Percentiles rank a stretch among this genome's conserved stretches.
Conservation (phyloP, 2,329 filamentous ascomycete species). For the Plenodomus biglobosus region DNA sequence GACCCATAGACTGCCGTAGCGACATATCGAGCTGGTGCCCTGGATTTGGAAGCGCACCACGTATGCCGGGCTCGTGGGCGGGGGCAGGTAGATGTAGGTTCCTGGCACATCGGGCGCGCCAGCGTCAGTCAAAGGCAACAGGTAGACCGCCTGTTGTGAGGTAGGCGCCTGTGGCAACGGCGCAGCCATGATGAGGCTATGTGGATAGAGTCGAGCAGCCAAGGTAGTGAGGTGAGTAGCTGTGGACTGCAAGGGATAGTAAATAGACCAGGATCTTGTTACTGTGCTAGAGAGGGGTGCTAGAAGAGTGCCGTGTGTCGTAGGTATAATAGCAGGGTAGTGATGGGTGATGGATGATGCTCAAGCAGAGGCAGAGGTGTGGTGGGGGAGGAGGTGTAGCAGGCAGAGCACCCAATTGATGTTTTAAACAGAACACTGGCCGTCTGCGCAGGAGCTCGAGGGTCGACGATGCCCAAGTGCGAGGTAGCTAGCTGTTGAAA, state of each 20-base stretch:
- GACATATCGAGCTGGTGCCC: conserved; percentile 92
- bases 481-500: conserved; percentile 17
- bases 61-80: conserved; percentile 72
- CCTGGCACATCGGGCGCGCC: conserved; percentile 87
- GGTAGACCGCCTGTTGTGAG: conserved; percentile 62
- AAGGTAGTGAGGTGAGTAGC: conserved; percentile 5
- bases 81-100: conserved; percentile 87
- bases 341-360: conserved; percentile 8
- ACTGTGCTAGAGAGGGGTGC: too few species aligned
- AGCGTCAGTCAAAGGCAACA: conserved; percentile 87
- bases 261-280: too few species aligned
- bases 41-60: conserved; percentile 86
- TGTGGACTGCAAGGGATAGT: too few species aligned
- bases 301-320: neutral
- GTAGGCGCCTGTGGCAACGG: conserved; percentile 12
- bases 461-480: too few species aligned
- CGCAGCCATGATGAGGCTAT: conserved; percentile 28
- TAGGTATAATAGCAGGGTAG: neutral
- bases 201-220: conserved; percentile 8
- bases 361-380: conserved; percentile 8
- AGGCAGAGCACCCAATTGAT: conserved; percentile 3
- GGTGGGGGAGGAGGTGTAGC: conserved; percentile 1
- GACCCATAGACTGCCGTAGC: conserved; percentile 92
- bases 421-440: conserved; percentile 9
- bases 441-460: conserved; percentile 16